phyloP scores from a whole-genome alignment of 2,329 filamentous ascomycete genomes.

The Fusarium nygamai region DNA sequence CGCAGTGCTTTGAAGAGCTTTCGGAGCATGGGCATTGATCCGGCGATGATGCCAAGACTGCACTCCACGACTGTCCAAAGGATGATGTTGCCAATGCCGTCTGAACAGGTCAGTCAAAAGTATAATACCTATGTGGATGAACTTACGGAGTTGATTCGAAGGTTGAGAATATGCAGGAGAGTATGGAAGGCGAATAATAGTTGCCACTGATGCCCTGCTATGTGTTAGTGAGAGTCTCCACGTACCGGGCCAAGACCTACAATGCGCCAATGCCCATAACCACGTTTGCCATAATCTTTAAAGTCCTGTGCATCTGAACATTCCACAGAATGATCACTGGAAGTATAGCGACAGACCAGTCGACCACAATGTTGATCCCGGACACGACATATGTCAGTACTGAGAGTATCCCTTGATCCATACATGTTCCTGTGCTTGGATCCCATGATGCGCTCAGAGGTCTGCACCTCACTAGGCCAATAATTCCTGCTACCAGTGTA shows the following conservation, averaged over 20 bases:
- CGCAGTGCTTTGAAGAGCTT: slow-evolving; percentile 1
- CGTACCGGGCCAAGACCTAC: not conserved
- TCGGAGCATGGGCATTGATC: slow-evolving; percentile 24
- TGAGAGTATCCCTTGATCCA: not conserved
- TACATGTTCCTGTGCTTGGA: not conserved
- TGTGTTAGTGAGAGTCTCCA: fast-evolving
- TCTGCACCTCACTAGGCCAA: not conserved
- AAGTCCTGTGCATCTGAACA: slow-evolving; percentile 2
- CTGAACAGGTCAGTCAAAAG: not conserved
- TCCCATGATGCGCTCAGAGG: slow-evolving; percentile 11
- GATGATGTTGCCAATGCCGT: slow-evolving; percentile 2
- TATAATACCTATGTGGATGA: fast-evolving
- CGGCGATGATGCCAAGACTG: slow-evolving; percentile 14
- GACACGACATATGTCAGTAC: slow-evolving; percentile 15
- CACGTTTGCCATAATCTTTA: not conserved
- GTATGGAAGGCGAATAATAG: slow-evolving; percentile 20
- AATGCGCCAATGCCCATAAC: slow-evolving; percentile 15
- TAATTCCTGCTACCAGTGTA: not conserved
- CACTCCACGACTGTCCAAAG: slow-evolving; percentile 18
- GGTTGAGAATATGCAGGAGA: not conserved
- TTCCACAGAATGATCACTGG: slow-evolving; percentile 7
- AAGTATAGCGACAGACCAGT: slow-evolving; percentile 14
- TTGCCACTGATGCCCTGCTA: not conserved
- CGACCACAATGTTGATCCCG: not conserved
- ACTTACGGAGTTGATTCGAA: not conserved